Evolutionary conservation across 345 rosid species (phyloP).

Genomic region (Salix caprea): DNA sequence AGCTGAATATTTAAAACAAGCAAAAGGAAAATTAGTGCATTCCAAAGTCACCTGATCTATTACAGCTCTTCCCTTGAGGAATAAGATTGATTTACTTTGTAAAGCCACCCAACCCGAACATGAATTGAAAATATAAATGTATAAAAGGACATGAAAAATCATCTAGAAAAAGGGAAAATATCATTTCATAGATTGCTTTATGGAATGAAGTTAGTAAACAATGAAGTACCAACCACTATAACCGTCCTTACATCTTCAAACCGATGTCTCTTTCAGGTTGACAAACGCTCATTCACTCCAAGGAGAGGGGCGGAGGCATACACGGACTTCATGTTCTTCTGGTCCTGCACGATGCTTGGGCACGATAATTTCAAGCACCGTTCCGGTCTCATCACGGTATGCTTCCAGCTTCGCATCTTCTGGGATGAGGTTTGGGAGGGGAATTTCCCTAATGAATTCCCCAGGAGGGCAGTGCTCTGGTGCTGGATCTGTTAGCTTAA

Average conservation of each 20-base stretch:
- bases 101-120: not conserved
- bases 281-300: conserved; percentile 42
- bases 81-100: not conserved
- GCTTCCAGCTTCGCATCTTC: conserved; percentile 89
- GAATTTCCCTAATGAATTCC: conserved; percentile 69
- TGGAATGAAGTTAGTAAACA: conserved; percentile 37
- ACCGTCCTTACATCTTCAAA: conserved; percentile 24
- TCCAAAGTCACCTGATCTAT: not conserved
- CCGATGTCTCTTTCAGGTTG: conserved; percentile 29
- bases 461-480: conserved; percentile 97
- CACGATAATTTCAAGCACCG: conserved; percentile 67
- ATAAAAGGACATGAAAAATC: not conserved
- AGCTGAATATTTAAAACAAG: not conserved
- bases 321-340: conserved; percentile 91
- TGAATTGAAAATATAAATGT: not conserved
- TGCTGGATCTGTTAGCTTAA: conserved; percentile 82
- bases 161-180: conserved; percentile 19
- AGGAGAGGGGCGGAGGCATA: conserved; percentile 61
- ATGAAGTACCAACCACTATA: conserved; percentile 33
- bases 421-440: conserved; percentile 72
- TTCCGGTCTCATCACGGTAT: conserved; percentile 63
- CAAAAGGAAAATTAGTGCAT: not conserved
- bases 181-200: conserved; percentile 34
- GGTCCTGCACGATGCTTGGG: conserved; percentile 77
- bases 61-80: not conserved